Base-by-base conservation (phyloP, 1,139 yeast species). In the Blastobotrys buckinghamii region DNA sequence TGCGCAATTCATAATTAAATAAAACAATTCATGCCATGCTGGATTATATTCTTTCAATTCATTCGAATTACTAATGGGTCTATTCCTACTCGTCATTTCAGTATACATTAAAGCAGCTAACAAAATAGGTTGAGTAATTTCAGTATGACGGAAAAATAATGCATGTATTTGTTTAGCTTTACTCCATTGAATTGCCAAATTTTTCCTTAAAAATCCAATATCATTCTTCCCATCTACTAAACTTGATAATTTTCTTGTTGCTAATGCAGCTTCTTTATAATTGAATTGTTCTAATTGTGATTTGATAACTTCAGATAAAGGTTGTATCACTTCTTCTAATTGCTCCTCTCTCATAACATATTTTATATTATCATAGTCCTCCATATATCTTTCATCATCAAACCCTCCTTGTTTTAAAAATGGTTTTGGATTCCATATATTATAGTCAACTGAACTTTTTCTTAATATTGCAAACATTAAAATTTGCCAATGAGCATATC, bases 51-150 rank as follows among this genome's bases (percentile, higher is more conserved):
- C 15, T 26, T 42, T 44, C 32, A 51, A 34, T 22, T 50, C 48
- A 5, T 8, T 8, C 5, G 54, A 47, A 26, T 42, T 30, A 12
- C 19, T 19, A 9, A 48, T 45, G 8, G 34, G 16, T 15, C 16
- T 26, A n/a, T 29, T 34, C 13, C 41, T 42, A 15, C 20, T 29
- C 1, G 52, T 50, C 24, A 50, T 35, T 13, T 38, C 47, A 22
- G 43, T 36, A 32, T 50, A 50, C 33, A 50, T 22, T 35, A 48
- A 24, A 8, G 53, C 53, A 10, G 50, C 49, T 17, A 51, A 42
- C 24, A 51, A 34, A 15, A 50, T 44, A 3, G 53, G 51, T 46
- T 50, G 50, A 2, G 49, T 47, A 26, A 52, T 49, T 24, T 27
- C 39, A 6, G 36, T 13, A 32, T 48, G 52, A 2, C 44, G 24